Base-by-base conservation (phyloP, 257 asterid genomes). In the Forsythia viridissima region DNA sequence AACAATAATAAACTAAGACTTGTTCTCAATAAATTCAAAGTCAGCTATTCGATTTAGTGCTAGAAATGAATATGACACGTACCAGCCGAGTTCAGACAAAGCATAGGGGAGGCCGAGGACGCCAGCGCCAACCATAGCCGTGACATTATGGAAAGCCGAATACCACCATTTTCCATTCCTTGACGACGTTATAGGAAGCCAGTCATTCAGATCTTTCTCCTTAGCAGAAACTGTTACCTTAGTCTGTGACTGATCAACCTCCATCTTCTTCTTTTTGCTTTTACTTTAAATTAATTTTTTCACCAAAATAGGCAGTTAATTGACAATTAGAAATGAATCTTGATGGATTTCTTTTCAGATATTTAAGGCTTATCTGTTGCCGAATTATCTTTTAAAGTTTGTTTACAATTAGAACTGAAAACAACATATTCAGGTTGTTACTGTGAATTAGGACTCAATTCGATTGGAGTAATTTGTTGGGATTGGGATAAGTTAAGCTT, bases 81-180 rank as follows among this genome's bases (percentile, higher is more conserved):
- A 89, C 91, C 92, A 89, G 52, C 92, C 92, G 39, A 89, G 76
- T 11, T 85, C 81, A 12, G 92, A 82, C 92, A 89, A 84, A 82
- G 91, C 91, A 36, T 82, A 89, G 4, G 92, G 91, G 65, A 89
- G 91, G 41, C 91, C 85, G 42, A 89, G 92, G 30, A 89, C 88
- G 39, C 91, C 91, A 9, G 91, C 91, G 34, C 91, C 91, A 43
- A 88, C 90, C 83, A 88, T 78, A 59, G 90, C 93, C 1, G 93
- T 89, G 55, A 89, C 85, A 70, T 87, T 89, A 77, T 89, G 93
- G 48, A 89, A 87, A 41, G 93, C 85, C 0, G 93, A 87, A 48
- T 80, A 81, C 82, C 84, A 85, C 91, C 90, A 87, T 21, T 75
- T 85, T 10, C 75, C 91, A 0, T 81, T 72, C 71, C 93, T 75